Evolutionary conservation across 371 early-diverging fungal species (phyloP).

Genomic region (Mortierella sp.): DNA sequence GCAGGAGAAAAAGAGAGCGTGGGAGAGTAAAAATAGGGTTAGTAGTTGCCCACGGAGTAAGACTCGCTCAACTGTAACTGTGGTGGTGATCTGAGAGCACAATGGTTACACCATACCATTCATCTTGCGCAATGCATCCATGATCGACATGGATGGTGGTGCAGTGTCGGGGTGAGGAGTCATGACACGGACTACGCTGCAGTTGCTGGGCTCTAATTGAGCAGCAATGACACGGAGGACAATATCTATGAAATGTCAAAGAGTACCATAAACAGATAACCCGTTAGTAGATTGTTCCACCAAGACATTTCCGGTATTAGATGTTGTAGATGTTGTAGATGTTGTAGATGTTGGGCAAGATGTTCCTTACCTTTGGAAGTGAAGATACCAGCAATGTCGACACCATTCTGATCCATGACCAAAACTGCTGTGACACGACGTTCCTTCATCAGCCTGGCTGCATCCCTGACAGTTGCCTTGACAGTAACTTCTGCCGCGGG

Average conservation of each 20-base stretch:
- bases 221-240: conserved; percentile 96
- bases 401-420: conserved; percentile 82
- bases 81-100: too few species aligned
- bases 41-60: neutral
- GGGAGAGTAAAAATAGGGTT: neutral
- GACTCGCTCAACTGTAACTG: too few species aligned
- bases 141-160: conserved; percentile 79
- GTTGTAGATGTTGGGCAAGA: neutral
- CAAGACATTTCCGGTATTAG: too few species aligned
- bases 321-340: too few species aligned
- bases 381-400: conserved; percentile 88
- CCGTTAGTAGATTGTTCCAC: conserved; percentile 1
- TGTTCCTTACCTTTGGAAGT: conserved; percentile 75
- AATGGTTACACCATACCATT: conserved; percentile 68
- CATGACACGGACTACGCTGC: conserved; percentile 97
- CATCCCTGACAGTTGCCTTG: conserved; percentile 88
- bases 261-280: conserved; percentile 4
- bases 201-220: conserved; percentile 87
- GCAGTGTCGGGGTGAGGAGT: conserved; percentile 98
- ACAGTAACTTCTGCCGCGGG: conserved; percentile 82
- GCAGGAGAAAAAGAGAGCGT: neutral
- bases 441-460: conserved; percentile 89
- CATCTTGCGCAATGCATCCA: conserved; percentile 96
- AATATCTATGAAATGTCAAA: conserved; percentile 74
- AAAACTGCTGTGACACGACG: conserved; percentile 91